Evolutionary conservation across 2,329 filamentous ascomycete genomes (phyloP).

Genomic region (Emydomyces testavorans): DNA sequence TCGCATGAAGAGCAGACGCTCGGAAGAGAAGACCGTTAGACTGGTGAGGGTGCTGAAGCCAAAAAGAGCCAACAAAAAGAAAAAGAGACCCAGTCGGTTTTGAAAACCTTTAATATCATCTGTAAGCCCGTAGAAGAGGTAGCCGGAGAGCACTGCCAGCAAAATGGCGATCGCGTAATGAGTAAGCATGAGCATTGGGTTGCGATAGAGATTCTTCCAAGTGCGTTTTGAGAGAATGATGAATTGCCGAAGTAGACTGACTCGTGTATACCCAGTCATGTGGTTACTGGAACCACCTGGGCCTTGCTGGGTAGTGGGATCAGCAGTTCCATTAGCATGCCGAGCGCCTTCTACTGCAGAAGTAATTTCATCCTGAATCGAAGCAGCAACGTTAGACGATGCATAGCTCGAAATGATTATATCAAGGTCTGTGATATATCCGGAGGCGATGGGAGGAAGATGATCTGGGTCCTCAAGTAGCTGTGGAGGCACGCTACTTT

Average conservation of each 20-base stretch:
- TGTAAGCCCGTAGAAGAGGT: slow-evolving; percentile 89
- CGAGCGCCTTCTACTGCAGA: slow-evolving; percentile 54
- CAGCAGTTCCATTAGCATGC: slow-evolving; percentile 54
- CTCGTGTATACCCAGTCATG: slow-evolving; percentile 68
- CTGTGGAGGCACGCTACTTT: slow-evolving; percentile 45
- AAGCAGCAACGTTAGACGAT: slow-evolving; percentile 62
- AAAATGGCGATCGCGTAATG: slow-evolving; percentile 96
- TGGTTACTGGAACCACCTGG: slow-evolving; percentile 42
- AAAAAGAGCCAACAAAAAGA: slow-evolving; percentile 90
- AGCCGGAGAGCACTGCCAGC: slow-evolving; percentile 85
- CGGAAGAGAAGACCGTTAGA: slow-evolving; percentile 82
- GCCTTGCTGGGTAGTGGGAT: slow-evolving; percentile 42
- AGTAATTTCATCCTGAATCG: slow-evolving; percentile 66
- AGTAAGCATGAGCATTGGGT: slow-evolving; percentile 95
- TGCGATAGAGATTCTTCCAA: slow-evolving; percentile 94
- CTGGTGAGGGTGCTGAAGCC: slow-evolving; percentile 94
- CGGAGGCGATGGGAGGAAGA: slow-evolving; percentile 47
- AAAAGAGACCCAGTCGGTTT: slow-evolving; percentile 91
- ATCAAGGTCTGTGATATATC: slow-evolving; percentile 65
- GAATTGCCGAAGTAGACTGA: slow-evolving; percentile 73
- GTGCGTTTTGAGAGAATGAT: slow-evolving; percentile 78
- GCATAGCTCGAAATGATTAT: slow-evolving; percentile 64
- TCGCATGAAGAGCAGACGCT: slow-evolving; percentile 79
- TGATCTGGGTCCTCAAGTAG: slow-evolving; percentile 58
- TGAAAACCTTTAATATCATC: slow-evolving; percentile 97